phyloP scores from a whole-genome alignment of 1,139 yeast genomes.

The Candida glucosophila region DNA sequence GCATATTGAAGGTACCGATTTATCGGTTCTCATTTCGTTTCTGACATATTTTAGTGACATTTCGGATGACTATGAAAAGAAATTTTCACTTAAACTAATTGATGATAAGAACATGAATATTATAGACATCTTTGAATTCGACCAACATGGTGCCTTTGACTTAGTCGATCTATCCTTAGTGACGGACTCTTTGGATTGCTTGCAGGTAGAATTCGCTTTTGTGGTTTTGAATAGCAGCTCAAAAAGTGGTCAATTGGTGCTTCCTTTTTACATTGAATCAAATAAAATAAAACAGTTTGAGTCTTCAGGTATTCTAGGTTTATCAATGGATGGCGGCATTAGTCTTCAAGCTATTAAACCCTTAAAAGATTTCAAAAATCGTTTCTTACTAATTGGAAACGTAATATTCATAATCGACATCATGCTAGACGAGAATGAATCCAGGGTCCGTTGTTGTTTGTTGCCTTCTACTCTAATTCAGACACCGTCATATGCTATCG shows the following conservation, averaged over 20 bases:
- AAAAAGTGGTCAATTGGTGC: conserved; percentile 6
- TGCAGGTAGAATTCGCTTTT: conserved; percentile 5
- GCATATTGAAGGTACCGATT: conserved; percentile 6
- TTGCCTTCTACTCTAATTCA: conserved; percentile 7
- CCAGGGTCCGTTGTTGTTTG: conserved; percentile 5
- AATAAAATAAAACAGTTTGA: conserved; percentile 6
- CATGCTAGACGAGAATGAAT: conserved; percentile 1
- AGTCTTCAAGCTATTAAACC: conserved; percentile 7
- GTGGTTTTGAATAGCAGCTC: conserved; percentile 9
- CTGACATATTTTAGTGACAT: conserved; percentile 9
- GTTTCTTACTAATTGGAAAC: conserved; percentile 10
- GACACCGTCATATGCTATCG: conserved; percentile 8
- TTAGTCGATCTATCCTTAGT: conserved; percentile 13
- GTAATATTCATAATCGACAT: conserved; percentile 8
- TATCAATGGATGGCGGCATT: conserved; percentile 7
- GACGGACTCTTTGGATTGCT: conserved; percentile 2
- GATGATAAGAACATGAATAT: conserved; percentile 8
- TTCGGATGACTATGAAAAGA: conserved; percentile 9
- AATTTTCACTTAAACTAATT: conserved; percentile 12
- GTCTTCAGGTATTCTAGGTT: conserved; percentile 7
- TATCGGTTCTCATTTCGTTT: conserved; percentile 12
- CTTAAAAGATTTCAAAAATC: conserved; percentile 4
- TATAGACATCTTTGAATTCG: conserved; percentile 7
- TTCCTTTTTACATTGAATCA: conserved; percentile 8
- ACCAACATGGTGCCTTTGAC: conserved; percentile 8